Base-by-base conservation (phyloP, 768 basidiomycete genomes). In the Amanita muscaria region DNA sequence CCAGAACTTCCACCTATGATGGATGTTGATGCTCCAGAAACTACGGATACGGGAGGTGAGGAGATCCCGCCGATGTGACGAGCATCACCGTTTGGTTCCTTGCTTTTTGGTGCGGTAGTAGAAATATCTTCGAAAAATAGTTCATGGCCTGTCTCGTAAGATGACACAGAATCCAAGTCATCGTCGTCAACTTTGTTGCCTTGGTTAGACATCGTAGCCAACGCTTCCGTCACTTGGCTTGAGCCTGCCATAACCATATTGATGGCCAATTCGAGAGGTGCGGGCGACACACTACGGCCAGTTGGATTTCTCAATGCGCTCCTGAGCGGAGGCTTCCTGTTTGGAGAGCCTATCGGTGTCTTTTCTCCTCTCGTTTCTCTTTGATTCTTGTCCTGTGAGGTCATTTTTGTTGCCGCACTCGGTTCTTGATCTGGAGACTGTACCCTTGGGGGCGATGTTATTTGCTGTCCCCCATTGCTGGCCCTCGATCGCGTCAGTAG, bases 131-230 rank as follows among this genome's bases (percentile, higher is more conserved):
- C n/a, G 21, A 69, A 64, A 34, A 77, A 64, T 22, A 58, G 64
- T 56, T 85, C 84, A 36, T 69, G 68, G 4, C 70, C 81, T 0
- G 84, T 84, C 53, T 76, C 81, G 49, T 82, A 85, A 35, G 80
- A 80, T 16, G 76, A 78, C 3, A 76, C 65, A 5, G 77, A 79
- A 2, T 65, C 68, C 8, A 53, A 64, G 50, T 73, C 74, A 34
- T 64, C 68, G 19, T 40, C 47, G 5, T 40, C 52, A 7, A 34
- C 40, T 10, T 39, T 23, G 5, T 12, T 40, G 15, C 32, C 48
- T 41, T 46, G 25, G 24, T 35, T 34, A 38, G 47, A 25, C 44
- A n/a, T 49, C 22, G 31, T 18, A 24, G 49, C 36, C 51, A n/a
- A n/a, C n/a, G n/a, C n/a, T 56, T 24, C 46, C 56, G 38, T 32